A percentile compares a stretch with the other conserved stretches of the same genome.
Evolutionary conservation across 805 yeast genomes (phyloP).

Genomic region (Zygosaccharomyces gambellarensis): DNA sequence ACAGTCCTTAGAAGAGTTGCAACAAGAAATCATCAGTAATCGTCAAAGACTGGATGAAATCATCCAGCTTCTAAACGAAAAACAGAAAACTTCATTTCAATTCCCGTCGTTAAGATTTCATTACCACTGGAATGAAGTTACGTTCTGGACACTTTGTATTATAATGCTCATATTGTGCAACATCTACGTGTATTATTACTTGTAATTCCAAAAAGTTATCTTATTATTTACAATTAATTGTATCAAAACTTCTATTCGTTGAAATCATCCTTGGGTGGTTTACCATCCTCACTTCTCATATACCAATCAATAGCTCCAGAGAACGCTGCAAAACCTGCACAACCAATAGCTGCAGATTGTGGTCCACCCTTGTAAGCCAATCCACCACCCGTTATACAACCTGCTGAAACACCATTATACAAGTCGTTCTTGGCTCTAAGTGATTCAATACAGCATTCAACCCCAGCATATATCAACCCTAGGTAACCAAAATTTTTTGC

Average conservation of each 20-base stretch:
- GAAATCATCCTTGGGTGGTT: slow-evolving; percentile 86
- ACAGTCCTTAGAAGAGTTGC: slow-evolving; percentile 10
- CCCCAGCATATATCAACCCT: slow-evolving; percentile 87
- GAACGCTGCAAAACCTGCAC: slow-evolving; percentile 97
- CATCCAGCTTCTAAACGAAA: slow-evolving; percentile 16
- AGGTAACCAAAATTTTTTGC: slow-evolving; percentile 94
- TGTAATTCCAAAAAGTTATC: slow-evolving; percentile 13
- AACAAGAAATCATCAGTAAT: slow-evolving; percentile 19
- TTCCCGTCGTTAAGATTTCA: not conserved
- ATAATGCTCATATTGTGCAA: slow-evolving; percentile 28
- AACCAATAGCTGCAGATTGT: slow-evolving; percentile 82
- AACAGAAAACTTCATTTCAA: not conserved
- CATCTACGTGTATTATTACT: slow-evolving; percentile 26
- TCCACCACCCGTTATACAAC: slow-evolving; percentile 96
- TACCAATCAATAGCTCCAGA: slow-evolving; percentile 83
- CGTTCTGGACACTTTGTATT: slow-evolving; percentile 31
- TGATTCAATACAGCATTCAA: slow-evolving; percentile 85
- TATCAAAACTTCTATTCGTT: slow-evolving; percentile 44
- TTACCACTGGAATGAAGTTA: slow-evolving; percentile 6
- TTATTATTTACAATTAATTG: slow-evolving; percentile 4
- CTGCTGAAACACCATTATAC: slow-evolving; percentile 87
- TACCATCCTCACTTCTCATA: slow-evolving; percentile 74
- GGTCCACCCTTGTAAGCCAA: slow-evolving; percentile 91
- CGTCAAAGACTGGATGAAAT: slow-evolving; percentile 27
- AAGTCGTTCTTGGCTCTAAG: slow-evolving; percentile 86